Evolutionary conservation across 1,139 yeast genomes (phyloP).

Genomic region (Blastobotrys elegans): DNA sequence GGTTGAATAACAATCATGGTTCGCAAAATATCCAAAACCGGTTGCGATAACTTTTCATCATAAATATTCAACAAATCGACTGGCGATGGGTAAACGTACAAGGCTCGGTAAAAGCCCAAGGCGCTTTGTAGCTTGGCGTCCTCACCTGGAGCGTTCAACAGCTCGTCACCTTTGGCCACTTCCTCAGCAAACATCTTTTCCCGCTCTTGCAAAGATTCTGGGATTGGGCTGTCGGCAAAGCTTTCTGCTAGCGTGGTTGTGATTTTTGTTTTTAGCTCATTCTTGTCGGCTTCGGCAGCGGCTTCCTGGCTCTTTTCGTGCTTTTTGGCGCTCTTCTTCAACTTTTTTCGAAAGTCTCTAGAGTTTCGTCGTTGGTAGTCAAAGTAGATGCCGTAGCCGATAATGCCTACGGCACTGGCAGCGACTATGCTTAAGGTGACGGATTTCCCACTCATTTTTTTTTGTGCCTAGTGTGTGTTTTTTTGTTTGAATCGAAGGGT

Average conservation of each 20-base stretch:
- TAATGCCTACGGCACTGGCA: conserved; percentile 31
- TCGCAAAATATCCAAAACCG: conserved; percentile 74
- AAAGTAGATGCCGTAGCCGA: conserved; percentile 82
- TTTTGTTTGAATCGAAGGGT: neutral
- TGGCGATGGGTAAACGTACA: conserved; percentile 91
- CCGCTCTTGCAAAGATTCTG: conserved; percentile 64
- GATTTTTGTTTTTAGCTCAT: conserved; percentile 52
- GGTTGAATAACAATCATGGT: conserved; percentile 88
- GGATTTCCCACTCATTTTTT: conserved; percentile 32
- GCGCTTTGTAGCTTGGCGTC: conserved; percentile 60
- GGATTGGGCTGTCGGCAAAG: conserved; percentile 66
- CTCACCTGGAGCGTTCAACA: conserved; percentile 26
- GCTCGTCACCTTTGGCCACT: conserved; percentile 72
- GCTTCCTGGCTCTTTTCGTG: conserved; percentile 52
- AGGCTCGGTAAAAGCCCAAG: conserved; percentile 87
- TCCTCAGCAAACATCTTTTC: conserved; percentile 76
- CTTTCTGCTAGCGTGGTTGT: conserved; percentile 60
- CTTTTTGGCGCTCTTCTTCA: conserved; percentile 56
- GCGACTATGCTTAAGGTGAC: conserved; percentile 32
- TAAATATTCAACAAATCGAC: conserved; percentile 83
- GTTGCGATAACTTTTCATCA: conserved; percentile 81
- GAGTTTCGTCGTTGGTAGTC: conserved; percentile 88
- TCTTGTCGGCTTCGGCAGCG: conserved; percentile 55
- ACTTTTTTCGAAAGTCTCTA: conserved; percentile 70
- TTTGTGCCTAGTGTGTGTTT: neutral